Conservation (phyloP, 2,329 filamentous ascomycete species). For the Cryphonectria naterciae region DNA sequence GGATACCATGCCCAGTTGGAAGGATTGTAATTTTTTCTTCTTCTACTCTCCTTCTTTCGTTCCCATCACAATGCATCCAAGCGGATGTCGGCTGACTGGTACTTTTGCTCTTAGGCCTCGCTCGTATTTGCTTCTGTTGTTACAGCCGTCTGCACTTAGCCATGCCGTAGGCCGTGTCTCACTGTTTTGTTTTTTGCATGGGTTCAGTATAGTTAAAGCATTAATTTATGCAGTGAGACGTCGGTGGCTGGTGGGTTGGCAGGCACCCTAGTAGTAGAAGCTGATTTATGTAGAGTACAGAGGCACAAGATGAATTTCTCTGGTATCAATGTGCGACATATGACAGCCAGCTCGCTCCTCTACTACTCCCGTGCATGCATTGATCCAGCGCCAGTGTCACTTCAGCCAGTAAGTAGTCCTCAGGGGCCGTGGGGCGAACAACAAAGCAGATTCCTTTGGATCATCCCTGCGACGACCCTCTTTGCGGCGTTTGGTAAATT, state of each 20-base stretch:
- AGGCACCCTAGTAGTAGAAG: neutral
- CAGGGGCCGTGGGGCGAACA: neutral
- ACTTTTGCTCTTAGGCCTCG: neutral
- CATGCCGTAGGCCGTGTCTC: neutral
- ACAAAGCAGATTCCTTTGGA: neutral
- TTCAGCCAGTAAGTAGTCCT: neutral
- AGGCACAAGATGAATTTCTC: neutral
- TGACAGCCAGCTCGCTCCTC: neutral
- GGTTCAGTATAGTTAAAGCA: neutral
- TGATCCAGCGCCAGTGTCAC: neutral
- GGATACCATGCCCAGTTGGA: neutral
- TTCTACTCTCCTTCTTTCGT: neutral
- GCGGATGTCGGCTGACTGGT: neutral
- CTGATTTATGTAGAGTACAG: no score
- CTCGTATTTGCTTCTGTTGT: neutral
- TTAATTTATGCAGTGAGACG: neutral
- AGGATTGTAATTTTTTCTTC: neutral
- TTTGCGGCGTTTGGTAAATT: conserved; percentile 10
- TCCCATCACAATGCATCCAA: neutral
- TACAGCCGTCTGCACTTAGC: neutral
- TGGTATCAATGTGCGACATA: conserved; percentile 2
- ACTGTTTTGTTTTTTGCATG: neutral
- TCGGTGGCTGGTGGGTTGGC: neutral
- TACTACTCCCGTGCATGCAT: neutral
- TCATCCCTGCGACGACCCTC: neutral